Percentiles rank a stretch among this genome's conserved stretches.
These are phyloP conservation scores for Lycium ferocissimum DNA, from an alignment of 257 asterid species.

Conservation along the genomic window DNA sequence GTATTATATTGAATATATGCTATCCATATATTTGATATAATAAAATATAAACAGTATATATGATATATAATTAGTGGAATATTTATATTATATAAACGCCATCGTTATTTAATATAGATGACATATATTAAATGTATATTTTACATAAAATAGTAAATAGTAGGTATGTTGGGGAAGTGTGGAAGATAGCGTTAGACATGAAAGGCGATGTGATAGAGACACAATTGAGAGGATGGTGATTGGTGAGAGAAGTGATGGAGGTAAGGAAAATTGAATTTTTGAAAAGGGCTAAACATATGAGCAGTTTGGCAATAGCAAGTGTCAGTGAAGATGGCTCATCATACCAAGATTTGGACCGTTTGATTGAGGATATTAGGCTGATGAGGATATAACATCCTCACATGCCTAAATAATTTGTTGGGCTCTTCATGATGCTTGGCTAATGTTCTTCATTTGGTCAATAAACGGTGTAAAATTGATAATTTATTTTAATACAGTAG, in stretches of 20 bases:
- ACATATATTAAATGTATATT: too few relatives aligned
- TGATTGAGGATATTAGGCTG: conserved; percentile 27
- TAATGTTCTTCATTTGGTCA: conserved; percentile 4
- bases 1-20: too few relatives aligned
- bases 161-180: conserved; percentile 33
- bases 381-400: not conserved
- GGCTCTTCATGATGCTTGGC: not conserved
- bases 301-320: conserved; percentile 15
- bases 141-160: too few relatives aligned
- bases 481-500: too few relatives aligned
- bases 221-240: conserved; percentile 31
- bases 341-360: conserved; percentile 10
- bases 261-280: conserved; percentile 18
- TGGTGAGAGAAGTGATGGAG: conserved; percentile 29
- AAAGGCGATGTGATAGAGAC: conserved; percentile 36
- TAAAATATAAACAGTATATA: too few relatives aligned
- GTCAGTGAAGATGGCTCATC: conserved; percentile 31
- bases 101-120: too few relatives aligned
- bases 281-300: conserved; percentile 15
- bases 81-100: too few relatives aligned
- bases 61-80: too few relatives aligned
- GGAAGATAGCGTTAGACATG: conserved; percentile 38
- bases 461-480: not conserved
- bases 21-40: too few relatives aligned
- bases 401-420: not conserved